Evolutionary conservation across 257 asterid species (phyloP).

Genomic region (Nyctanthes arbortristis): DNA sequence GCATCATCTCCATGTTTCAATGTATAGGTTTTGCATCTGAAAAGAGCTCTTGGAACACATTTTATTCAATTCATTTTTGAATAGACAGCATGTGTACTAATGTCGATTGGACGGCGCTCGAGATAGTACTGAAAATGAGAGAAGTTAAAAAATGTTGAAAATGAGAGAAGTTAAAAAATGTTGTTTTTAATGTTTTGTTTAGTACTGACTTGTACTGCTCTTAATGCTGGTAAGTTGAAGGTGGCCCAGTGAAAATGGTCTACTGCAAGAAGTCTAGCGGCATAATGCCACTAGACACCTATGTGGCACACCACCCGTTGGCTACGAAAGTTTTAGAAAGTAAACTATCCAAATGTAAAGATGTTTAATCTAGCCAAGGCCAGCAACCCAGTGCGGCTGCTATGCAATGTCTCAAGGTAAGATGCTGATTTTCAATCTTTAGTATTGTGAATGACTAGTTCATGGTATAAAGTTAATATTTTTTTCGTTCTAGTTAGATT

Average conservation of each 20-base stretch:
- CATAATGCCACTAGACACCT: too few relatives aligned
- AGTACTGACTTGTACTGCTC: neutral
- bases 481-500: neutral
- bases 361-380: too few relatives aligned
- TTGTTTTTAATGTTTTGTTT: neutral
- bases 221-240: neutral
- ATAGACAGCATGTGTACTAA: neutral
- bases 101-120: neutral
- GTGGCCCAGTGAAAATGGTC: neutral
- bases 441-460: neutral
- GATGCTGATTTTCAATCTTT: neutral
- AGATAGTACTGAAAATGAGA: neutral
- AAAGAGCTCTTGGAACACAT: neutral
- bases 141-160: too few relatives aligned
- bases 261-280: too few relatives aligned
- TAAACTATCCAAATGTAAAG: neutral
- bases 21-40: neutral
- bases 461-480: too few relatives aligned
- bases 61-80: neutral
- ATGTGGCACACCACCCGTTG: too few relatives aligned
- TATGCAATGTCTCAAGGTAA: neutral
- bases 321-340: neutral
- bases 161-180: neutral
- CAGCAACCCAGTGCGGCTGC: neutral
- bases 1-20: neutral